Base-by-base conservation (phyloP, 148 eudicot genomes). In the Chenopodium quinoa region DNA sequence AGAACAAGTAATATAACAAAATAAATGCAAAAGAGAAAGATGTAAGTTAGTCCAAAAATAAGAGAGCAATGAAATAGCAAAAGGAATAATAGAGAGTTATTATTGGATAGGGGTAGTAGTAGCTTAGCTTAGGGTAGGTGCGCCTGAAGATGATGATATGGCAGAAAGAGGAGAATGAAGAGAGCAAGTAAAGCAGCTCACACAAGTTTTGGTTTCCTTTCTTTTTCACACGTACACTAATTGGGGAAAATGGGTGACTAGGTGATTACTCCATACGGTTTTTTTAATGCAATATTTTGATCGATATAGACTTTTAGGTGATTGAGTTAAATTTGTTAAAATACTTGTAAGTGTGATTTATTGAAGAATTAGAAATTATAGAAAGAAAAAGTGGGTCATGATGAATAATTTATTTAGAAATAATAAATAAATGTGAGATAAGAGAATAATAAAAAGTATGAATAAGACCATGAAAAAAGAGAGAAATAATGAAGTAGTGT, bases 111-210 rank as follows among this genome's bases (percentile, higher is more conserved):
- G 48, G 58, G 29, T 46, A 40, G 52, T 46, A 73, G 58, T 3
- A 40, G 62, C 22, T 52, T 10, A 52, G 56, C 27, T 0, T n/a
- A 66, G 46, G n/a, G 25, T 46, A 46, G 32, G 20, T 71, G 40
- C 77, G 73, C 50, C 22, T 80, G 32, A 75, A 37, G 67, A 44
- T 17, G n/a, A 29, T 23, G 47, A 31, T 67, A 23, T 56, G 62
- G 62, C 62, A 56, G 62, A 19, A 17, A 56, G 22, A 56, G n/a
- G 79, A 71, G 60, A 83, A 71, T 84, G 80, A 13, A 81, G 78
- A 81, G 80, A 25, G 75, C 87, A 84, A 84, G 87, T 84, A 81
- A 84, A 77, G 84, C 84, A 81, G 54, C 75, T 81, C 65, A 69
- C 50, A 78, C 87, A 84, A 84, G 87, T 78, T 84, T 84, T 84